These are phyloP conservation scores for Phytophthora sp. DNA, from an alignment of 352 stramenopile genomes.

Conservation along the genomic window DNA sequence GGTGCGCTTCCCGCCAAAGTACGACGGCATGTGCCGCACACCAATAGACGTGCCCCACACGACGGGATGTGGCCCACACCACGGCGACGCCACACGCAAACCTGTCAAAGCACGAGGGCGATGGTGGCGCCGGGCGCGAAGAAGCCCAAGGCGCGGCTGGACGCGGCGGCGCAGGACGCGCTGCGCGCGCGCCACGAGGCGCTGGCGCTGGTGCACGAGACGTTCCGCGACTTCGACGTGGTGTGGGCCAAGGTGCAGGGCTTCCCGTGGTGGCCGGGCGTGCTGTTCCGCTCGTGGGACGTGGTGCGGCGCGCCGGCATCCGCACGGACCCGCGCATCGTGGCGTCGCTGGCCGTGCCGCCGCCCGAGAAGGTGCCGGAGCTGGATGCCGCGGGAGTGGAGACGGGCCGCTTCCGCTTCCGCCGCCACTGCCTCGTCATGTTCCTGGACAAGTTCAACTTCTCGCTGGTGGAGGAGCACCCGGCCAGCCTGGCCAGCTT, in stretches of 20 bases:
- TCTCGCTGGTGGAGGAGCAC: conserved; percentile 49
- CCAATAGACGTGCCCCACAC: conserved; percentile 3
- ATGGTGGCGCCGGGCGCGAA: conserved; percentile 43
- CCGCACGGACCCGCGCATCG: conserved; percentile 43
- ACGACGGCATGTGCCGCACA: conserved; percentile 7
- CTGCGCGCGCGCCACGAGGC: conserved; percentile 34
- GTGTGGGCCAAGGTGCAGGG: conserved; percentile 77
- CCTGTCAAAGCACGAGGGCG: background rate
- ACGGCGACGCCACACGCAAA: background rate
- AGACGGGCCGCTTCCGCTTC: conserved; percentile 27
- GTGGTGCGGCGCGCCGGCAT: conserved; percentile 48
- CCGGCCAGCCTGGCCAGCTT: conserved; percentile 50
- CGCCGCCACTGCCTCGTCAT: conserved; percentile 53
- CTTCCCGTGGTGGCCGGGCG: conserved; percentile 82
- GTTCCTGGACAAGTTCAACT: conserved; percentile 77
- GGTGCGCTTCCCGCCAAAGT: background rate
- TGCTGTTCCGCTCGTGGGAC: conserved; percentile 78
- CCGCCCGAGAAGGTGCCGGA: conserved; percentile 38
- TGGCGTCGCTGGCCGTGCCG: conserved; percentile 40
- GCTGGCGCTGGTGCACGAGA: conserved; percentile 48
- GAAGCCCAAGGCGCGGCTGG: conserved; percentile 31
- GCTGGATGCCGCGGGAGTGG: conserved; percentile 30
- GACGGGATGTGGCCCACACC: conserved; percentile 16
- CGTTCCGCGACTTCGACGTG: conserved; percentile 76
- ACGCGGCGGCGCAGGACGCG: conserved; percentile 21